Base-by-base conservation (phyloP, 257 asterid species). In the Nyctanthes arbortristis region DNA sequence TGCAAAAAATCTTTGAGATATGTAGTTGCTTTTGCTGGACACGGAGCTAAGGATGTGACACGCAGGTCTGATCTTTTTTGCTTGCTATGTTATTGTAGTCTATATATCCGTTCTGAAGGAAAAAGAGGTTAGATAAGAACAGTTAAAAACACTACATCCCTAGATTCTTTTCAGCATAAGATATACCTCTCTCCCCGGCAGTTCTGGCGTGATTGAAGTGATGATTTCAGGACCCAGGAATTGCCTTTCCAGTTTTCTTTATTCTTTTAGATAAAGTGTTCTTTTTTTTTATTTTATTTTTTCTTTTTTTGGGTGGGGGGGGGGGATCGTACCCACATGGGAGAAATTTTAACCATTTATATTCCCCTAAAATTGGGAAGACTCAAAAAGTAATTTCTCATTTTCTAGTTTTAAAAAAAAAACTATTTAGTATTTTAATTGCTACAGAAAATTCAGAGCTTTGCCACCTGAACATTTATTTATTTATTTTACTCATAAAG, bases 11-110 rank as follows among this genome's bases (percentile, higher is more conserved):
- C 89, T 63, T 81, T 94, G 81, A 81, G 93, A 85, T 94, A 94
- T 70, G 99, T 89, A 3, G 87, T 94, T 81, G 99, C 95, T 37
- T 94, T 94, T 82, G 94, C 96, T 63, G 99, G 99, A 74, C 70
- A 73, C 70, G 99, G 99, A 69, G 99, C 99, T 64, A 94, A 94
- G 87, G 99, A 94, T 63, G 97, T 94, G 75, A 91, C 97, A 27
- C 97, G 99, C 86, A 94, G 99, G 99, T 93, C 61, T 69, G 74
- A 45, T 73, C 47, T 66, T 78, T 70, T 67, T 68, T 29, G 14
- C 69, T n/a, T 45, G 36, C 45, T 67, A 58, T 63, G 43, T 61
- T 66, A 35, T 70, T 65, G 43, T 67, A 34, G 37, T 22, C 28
- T 74, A 18, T 59, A 11, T 16, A 52, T 67, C 29, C 22, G 40